These are phyloP conservation scores for Zygosaccharomyces lentus DNA, from an alignment of 805 yeast genomes.

Conservation along the genomic window DNA sequence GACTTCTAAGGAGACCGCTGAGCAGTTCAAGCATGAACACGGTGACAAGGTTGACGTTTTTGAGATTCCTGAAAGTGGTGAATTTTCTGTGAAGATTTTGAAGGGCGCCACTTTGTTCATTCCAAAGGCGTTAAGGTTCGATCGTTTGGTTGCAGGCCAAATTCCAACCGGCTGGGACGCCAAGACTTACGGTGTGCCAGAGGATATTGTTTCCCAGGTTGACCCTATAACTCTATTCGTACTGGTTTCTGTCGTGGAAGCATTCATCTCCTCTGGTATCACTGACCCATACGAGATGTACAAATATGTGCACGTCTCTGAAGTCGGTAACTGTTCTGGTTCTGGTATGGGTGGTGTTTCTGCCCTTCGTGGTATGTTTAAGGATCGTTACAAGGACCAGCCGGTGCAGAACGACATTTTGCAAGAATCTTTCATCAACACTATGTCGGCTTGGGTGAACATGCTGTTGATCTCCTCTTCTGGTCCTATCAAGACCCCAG, in stretches of 20 bases:
- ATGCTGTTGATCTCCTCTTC: conserved; percentile 95
- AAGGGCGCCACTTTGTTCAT: conserved; percentile 88
- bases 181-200: conserved; percentile 87
- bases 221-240: conserved; percentile 93
- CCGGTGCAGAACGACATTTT: conserved; percentile 96
- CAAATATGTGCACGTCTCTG: conserved; percentile 96
- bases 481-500: conserved; percentile 99
- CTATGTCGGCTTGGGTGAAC: conserved; percentile 99
- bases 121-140: conserved; percentile 72
- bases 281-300: conserved; percentile 98
- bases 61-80: conserved; percentile 84
- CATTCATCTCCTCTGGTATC: conserved; percentile 88
- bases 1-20: conserved; percentile 91
- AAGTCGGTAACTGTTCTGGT: conserved; percentile 99
- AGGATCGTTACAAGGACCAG: conserved; percentile 84
- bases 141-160: conserved; percentile 72
- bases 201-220: conserved; percentile 88
- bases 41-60: conserved; percentile 91
- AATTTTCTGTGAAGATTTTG: conserved; percentile 81
- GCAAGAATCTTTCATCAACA: conserved; percentile 97
- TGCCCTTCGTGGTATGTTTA: conserved; percentile 97
- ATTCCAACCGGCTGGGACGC: conserved; percentile 99
- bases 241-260: conserved; percentile 92
- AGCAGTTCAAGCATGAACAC: conserved; percentile 88
- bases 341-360: conserved; percentile 99